Percentiles rank a stretch among this genome's conserved stretches.
Evolutionary conservation across 805 yeast genomes (phyloP).

Genomic region (Candida oleophila): DNA sequence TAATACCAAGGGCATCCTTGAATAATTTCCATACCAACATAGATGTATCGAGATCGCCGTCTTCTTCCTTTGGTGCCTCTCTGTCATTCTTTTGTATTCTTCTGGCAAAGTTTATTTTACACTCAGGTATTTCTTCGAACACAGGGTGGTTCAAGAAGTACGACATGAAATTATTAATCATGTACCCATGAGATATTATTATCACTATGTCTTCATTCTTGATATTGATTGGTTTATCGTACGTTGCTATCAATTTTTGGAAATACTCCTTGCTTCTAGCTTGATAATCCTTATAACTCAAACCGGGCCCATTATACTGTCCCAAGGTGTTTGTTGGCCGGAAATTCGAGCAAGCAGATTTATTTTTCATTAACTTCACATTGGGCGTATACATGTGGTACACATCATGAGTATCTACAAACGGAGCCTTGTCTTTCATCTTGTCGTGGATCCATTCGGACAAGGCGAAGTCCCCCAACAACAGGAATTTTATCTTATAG

Average conservation of each 20-base stretch:
- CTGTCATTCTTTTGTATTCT: slow-evolving; percentile 13
- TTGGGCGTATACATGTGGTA: slow-evolving; percentile 47
- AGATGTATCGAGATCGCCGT: slow-evolving; percentile 11
- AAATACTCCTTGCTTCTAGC: slow-evolving; percentile 38
- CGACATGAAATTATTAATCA: slow-evolving; percentile 35
- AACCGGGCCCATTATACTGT: slow-evolving; percentile 40
- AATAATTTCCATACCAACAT: slow-evolving; percentile 30
- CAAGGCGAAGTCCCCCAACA: slow-evolving; percentile 44
- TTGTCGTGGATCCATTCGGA: slow-evolving; percentile 47
- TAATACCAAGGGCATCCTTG: slow-evolving; percentile 32
- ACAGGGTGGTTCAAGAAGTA: slow-evolving; percentile 44
- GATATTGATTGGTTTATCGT: slow-evolving; percentile 34
- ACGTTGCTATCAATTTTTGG: slow-evolving; percentile 41
- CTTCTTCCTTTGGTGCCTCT: slow-evolving; percentile 10
- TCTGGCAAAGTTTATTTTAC: slow-evolving; percentile 32
- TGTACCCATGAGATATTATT: slow-evolving; percentile 43
- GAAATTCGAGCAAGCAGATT: slow-evolving; percentile 34
- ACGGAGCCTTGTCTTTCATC: slow-evolving; percentile 43
- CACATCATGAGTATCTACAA: slow-evolving; percentile 42
- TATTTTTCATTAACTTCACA: slow-evolving; percentile 33
- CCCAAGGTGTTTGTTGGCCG: slow-evolving; percentile 44
- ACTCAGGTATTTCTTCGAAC: slow-evolving; percentile 44
- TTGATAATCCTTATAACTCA: slow-evolving; percentile 40
- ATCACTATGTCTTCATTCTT: slow-evolving; percentile 34
- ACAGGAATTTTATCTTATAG: slow-evolving; percentile 34